These are phyloP conservation scores for Suhomyces ambrosiae DNA, from an alignment of 1,139 yeast species.

Conservation along the genomic window DNA sequence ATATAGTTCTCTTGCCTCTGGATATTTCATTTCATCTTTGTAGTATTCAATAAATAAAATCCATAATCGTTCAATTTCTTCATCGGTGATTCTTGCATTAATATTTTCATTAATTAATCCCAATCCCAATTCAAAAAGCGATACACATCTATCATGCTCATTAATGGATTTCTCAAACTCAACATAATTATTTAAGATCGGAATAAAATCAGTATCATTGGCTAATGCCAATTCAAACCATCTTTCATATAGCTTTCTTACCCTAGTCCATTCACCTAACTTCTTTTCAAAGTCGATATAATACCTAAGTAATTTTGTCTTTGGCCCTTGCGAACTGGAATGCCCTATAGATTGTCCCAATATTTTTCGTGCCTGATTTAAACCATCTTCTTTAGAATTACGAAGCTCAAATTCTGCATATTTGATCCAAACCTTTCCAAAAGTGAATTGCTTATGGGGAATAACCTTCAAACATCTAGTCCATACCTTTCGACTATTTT, in stretches of 20 bases:
- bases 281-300: slow-evolving; percentile 62
- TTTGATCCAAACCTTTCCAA: slow-evolving; percentile 73
- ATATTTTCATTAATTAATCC: slow-evolving; percentile 19
- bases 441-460: slow-evolving; percentile 63
- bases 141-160: slow-evolving; percentile 69
- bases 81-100: not conserved
- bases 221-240: slow-evolving; percentile 58
- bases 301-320: slow-evolving; percentile 56
- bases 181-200: slow-evolving; percentile 52
- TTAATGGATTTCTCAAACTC: slow-evolving; percentile 67
- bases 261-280: slow-evolving; percentile 77
- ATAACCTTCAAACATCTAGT: slow-evolving; percentile 47
- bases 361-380: slow-evolving; percentile 62
- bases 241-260: slow-evolving; percentile 69
- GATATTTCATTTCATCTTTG: slow-evolving; percentile 59
- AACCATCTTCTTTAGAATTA: slow-evolving; percentile 34
- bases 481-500: slow-evolving; percentile 55
- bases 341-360: slow-evolving; percentile 74
- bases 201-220: slow-evolving; percentile 20
- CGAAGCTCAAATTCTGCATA: slow-evolving; percentile 78
- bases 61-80: slow-evolving; percentile 36
- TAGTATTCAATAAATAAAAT: slow-evolving; percentile 58
- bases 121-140: slow-evolving; percentile 58
- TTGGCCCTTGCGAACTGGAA: slow-evolving; percentile 47
- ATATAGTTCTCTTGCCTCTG: slow-evolving; percentile 56